Percentiles rank a stretch among this genome's conserved stretches.
phyloP scores from a whole-genome alignment of 1,284 basidiomycete species.

The Ganoderma lingzhi region DNA sequence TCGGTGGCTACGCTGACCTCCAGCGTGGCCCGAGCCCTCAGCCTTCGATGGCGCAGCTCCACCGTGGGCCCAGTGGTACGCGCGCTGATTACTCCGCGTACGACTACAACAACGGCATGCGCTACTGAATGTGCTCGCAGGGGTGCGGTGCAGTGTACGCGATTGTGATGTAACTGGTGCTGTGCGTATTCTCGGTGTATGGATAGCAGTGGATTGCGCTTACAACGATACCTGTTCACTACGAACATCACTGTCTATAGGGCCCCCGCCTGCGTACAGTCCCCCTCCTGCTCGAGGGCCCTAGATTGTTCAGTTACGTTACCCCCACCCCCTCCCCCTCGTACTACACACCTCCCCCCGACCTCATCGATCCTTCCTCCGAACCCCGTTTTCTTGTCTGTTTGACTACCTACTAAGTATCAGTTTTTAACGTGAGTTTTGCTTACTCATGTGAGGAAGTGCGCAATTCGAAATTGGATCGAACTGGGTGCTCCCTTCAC shows the following conservation, averaged over 20 bases:
- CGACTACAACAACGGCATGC: slow-evolving; percentile 40
- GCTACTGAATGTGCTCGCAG: slow-evolving; percentile 34
- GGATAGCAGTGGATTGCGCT: slow-evolving; percentile 34
- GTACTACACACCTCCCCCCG: slow-evolving; percentile 8
- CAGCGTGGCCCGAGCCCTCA: slow-evolving; percentile 70
- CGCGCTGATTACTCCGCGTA: slow-evolving; percentile 61
- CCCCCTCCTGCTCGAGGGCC: slow-evolving; percentile 11
- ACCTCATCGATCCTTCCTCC: background rate
- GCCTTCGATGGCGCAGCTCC: slow-evolving; percentile 66
- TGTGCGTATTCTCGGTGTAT: slow-evolving; percentile 34
- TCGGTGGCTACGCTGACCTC: slow-evolving; percentile 83
- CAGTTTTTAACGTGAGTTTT: slow-evolving; percentile 1
- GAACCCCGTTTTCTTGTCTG: slow-evolving; percentile 12
- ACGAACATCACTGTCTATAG: slow-evolving; percentile 14
- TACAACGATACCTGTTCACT: slow-evolving; percentile 36
- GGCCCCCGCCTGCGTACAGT: slow-evolving; percentile 6
- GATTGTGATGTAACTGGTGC: slow-evolving; percentile 24
- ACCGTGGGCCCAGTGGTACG: slow-evolving; percentile 50
- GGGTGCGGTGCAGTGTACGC: background rate
- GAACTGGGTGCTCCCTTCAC: slow-evolving; percentile 13
- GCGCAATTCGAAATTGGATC: slow-evolving; percentile 13
- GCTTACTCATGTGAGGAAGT: slow-evolving; percentile 14
- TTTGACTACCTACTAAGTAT: slow-evolving; percentile 4
- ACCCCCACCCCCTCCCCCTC: background rate
- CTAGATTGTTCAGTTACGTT: slow-evolving; percentile 13